Conservation (phyloP, 805 yeast species). For the Komagataella ulmi region DNA sequence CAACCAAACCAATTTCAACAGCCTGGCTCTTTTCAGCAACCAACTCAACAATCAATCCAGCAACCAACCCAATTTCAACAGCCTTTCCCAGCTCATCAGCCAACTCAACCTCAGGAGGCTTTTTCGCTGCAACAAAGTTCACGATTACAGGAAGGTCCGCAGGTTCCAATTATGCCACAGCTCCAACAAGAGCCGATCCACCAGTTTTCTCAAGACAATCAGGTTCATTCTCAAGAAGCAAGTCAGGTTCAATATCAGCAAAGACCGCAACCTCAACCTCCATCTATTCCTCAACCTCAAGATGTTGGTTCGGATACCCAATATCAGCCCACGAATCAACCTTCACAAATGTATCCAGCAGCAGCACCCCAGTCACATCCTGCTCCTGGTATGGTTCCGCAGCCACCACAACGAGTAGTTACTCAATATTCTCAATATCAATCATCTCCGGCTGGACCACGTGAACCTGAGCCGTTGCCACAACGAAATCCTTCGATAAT, state of each 20-base stretch:
- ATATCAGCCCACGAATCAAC: neutral
- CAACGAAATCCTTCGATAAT: neutral
- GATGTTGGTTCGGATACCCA: neutral
- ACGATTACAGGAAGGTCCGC: neutral
- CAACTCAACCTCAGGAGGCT: neutral
- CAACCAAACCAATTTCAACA: neutral
- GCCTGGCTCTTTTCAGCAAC: neutral
- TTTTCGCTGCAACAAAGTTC: neutral
- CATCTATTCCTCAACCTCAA: neutral
- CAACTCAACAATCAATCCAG: neutral
- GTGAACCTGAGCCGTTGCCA: neutral
- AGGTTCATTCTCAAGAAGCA: neutral
- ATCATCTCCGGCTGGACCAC: neutral
- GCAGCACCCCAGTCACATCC: neutral
- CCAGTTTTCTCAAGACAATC: neutral
- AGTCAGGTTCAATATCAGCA: neutral
- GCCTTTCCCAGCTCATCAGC: conserved; percentile 1
- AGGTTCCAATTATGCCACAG: neutral
- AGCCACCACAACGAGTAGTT: neutral
- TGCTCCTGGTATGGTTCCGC: neutral
- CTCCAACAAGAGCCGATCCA: neutral
- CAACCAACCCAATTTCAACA: neutral
- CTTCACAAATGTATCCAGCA: neutral
- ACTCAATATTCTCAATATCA: neutral
- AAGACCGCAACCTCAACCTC: neutral